Evolutionary conservation across 2,329 filamentous ascomycete genomes (phyloP).

Genomic region (Aspergillus ruber): DNA sequence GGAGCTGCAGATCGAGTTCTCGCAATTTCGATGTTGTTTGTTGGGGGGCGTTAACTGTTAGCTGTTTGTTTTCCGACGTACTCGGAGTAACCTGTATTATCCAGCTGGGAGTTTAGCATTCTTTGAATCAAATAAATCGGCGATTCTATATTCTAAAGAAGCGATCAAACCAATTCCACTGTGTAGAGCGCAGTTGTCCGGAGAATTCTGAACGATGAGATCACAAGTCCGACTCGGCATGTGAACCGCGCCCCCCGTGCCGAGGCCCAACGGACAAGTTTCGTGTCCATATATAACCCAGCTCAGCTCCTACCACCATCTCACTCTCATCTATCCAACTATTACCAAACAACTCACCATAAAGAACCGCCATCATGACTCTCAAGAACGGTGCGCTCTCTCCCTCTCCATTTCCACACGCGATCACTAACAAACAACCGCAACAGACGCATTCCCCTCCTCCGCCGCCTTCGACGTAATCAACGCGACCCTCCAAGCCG

Average conservation of each 20-base stretch:
- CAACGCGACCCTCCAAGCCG: conserved; percentile 60
- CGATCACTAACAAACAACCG: conserved; percentile 3
- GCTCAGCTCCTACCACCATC: neutral
- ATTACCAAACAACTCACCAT: neutral
- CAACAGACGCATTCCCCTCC: conserved; percentile 72
- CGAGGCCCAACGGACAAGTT: neutral
- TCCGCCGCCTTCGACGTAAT: conserved; percentile 90
- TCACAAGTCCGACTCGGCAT: too few species aligned
- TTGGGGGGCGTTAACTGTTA: too few species aligned
- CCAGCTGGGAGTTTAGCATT: too few species aligned
- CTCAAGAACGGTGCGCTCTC: conserved; percentile 60
- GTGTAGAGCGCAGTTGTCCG: too few species aligned
- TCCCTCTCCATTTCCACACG: conserved; percentile 1
- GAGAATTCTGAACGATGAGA: too few species aligned
- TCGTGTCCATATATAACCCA: neutral
- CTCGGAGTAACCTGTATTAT: too few species aligned
- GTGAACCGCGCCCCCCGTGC: too few species aligned
- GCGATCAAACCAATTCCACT: too few species aligned
- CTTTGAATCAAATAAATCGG: too few species aligned
- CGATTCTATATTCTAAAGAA: too few species aligned
- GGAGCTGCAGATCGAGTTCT: neutral
- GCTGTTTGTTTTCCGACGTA: too few species aligned
- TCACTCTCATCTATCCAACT: neutral
- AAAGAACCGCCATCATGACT: conserved; percentile 53
- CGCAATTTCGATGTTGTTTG: neutral